Evolutionary conservation across 208 protist genomes (phyloP).

Genomic region (Leptomonas pyrrhocoris): DNA sequence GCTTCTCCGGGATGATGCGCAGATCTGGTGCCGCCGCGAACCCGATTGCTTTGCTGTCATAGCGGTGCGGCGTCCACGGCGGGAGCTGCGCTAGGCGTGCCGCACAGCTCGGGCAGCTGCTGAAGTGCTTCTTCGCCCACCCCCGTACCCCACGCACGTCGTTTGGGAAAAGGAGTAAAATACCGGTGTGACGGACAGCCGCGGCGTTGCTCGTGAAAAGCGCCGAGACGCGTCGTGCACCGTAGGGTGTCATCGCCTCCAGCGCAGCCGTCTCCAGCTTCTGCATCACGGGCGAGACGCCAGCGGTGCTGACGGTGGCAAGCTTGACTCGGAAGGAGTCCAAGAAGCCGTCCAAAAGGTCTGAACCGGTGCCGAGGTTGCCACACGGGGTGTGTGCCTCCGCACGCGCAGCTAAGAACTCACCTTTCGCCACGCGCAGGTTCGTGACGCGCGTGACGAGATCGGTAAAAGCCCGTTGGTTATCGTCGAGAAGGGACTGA

Average conservation of each 20-base stretch:
- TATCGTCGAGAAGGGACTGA: conserved; percentile 40
- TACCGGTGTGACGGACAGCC: conserved; percentile 32
- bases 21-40: conserved; percentile 43
- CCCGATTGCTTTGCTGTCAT: conserved; percentile 33
- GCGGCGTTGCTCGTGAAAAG: conserved; percentile 23
- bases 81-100: conserved; percentile 24
- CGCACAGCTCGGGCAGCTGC: conserved; percentile 36
- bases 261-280: conserved; percentile 30
- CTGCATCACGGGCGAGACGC: conserved; percentile 27
- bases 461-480: conserved; percentile 45
- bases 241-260: conserved; percentile 29
- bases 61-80: conserved; percentile 34
- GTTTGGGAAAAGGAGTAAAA: conserved; percentile 43
- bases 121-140: conserved; percentile 48
- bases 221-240: background rate
- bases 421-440: conserved; percentile 48
- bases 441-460: conserved; percentile 62
- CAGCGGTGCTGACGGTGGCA: background rate
- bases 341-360: conserved; percentile 35
- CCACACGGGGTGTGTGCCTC: conserved; percentile 7
- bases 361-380: conserved; percentile 46
- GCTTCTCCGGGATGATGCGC: conserved; percentile 41
- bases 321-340: conserved; percentile 32
- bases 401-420: conserved; percentile 30
- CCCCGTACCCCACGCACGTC: conserved; percentile 49